Percentiles rank a stretch among this genome's conserved stretches.
Conservation (phyloP, 208 protist species). For the Trypanosoma scelopori region DNA sequence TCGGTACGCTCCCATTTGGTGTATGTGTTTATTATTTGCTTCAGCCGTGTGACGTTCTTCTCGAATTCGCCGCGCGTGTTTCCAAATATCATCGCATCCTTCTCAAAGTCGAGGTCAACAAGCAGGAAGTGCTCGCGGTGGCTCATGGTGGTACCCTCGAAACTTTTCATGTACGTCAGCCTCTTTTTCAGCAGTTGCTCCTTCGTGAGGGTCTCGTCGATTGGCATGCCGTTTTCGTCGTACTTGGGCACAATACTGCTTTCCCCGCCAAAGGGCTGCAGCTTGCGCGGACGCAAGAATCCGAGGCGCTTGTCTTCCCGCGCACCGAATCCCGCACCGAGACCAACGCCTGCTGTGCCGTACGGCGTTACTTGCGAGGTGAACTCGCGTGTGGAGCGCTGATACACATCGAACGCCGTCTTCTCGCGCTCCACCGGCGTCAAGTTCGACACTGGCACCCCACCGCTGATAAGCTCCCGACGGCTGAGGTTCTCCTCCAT, state of each 20-base stretch:
- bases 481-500: constrained; percentile 52
- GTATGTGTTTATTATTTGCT: constrained; percentile 81
- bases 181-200: constrained; percentile 68
- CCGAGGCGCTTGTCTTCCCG: constrained; percentile 78
- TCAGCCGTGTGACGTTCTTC: constrained; percentile 74
- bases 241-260: constrained; percentile 62
- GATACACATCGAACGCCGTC: constrained; percentile 73
- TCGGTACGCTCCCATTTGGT: constrained; percentile 83
- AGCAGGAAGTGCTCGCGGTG: constrained; percentile 84
- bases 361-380: constrained; percentile 76
- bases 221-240: constrained; percentile 65
- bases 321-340: constrained; percentile 83
- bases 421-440: constrained; percentile 43
- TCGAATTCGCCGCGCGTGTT: constrained; percentile 83
- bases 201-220: constrained; percentile 61
- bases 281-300: constrained; percentile 72
- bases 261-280: constrained; percentile 59
- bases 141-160: constrained; percentile 79
- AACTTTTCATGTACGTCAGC: constrained; percentile 78
- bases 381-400: constrained; percentile 77
- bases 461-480: constrained; percentile 39
- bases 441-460: constrained; percentile 68
- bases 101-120: constrained; percentile 87
- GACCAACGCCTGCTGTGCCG: constrained; percentile 41
- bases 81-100: constrained; percentile 82